phyloP scores from a whole-genome alignment of 2,329 filamentous ascomycete species.

The Penicillium sumatraense region DNA sequence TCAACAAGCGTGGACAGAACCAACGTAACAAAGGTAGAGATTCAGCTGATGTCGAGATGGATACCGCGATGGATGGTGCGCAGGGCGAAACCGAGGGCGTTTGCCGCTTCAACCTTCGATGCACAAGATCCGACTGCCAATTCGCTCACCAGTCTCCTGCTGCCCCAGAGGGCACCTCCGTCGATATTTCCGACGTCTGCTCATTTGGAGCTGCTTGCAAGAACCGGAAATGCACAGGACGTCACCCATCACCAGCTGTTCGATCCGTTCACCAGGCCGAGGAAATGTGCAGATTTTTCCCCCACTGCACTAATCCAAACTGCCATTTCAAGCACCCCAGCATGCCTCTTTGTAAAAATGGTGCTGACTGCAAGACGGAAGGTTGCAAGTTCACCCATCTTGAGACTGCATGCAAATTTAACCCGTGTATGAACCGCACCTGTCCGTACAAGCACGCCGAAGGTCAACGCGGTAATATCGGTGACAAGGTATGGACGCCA shows the following conservation, averaged over 20 bases:
- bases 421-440: slow-evolving; percentile 84
- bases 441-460: slow-evolving; percentile 91
- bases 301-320: slow-evolving; percentile 83
- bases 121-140: slow-evolving; percentile 85
- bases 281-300: slow-evolving; percentile 87
- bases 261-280: slow-evolving; percentile 78
- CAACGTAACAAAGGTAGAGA: slow-evolving; percentile 30
- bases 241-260: slow-evolving; percentile 88
- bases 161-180: slow-evolving; percentile 73
- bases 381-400: slow-evolving; percentile 91
- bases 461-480: slow-evolving; percentile 82
- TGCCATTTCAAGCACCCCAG: slow-evolving; percentile 89
- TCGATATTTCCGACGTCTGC: slow-evolving; percentile 83
- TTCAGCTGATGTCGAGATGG: slow-evolving; percentile 44
- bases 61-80: slow-evolving; percentile 44
- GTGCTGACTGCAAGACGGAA: slow-evolving; percentile 78
- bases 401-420: slow-evolving; percentile 84
- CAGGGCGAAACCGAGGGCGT: slow-evolving; percentile 66
- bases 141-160: slow-evolving; percentile 95
- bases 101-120: slow-evolving; percentile 88
- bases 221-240: slow-evolving; percentile 89
- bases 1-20: slow-evolving; percentile 52
- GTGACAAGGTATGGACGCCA: slow-evolving; percentile 89
- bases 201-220: slow-evolving; percentile 89
- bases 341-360: slow-evolving; percentile 88